These are phyloP conservation scores for Mucor piriformis DNA, from an alignment of 371 early-diverging fungal species.

Conservation along the genomic window DNA sequence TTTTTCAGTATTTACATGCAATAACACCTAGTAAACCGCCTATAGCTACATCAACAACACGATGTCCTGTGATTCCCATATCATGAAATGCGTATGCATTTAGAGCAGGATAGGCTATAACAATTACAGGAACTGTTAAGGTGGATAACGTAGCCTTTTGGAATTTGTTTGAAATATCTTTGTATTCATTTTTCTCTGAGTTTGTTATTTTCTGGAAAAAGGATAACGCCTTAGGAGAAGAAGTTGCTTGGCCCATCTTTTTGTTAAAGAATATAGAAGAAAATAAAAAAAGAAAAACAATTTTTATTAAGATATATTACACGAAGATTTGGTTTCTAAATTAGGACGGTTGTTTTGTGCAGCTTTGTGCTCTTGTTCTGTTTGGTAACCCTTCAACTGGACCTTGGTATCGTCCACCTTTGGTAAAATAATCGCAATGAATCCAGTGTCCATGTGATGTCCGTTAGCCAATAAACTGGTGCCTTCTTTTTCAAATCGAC, in stretches of 20 bases:
- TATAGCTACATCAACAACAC: conserved; percentile 46
- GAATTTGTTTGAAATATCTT: conserved; percentile 45
- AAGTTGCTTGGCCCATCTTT: conserved; percentile 51
- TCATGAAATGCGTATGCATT: conserved; percentile 49
- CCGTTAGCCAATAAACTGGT: conserved; percentile 16
- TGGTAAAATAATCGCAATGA: conserved; percentile 48
- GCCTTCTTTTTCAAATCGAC: conserved; percentile 30
- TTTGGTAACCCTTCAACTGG: conserved; percentile 27
- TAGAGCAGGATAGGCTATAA: conserved; percentile 51
- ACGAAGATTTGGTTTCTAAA: conserved; percentile 8
- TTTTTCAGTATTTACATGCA: conserved; percentile 14
- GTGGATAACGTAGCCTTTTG: conserved; percentile 47
- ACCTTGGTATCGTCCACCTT: conserved; percentile 29
- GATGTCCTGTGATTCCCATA: conserved; percentile 45
- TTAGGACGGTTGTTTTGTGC: conserved; percentile 4
- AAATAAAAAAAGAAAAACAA: background rate
- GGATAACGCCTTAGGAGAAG: conserved; percentile 25
- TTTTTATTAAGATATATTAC: conserved; percentile 1
- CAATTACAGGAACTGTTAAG: conserved; percentile 47
- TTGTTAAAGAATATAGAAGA: background rate
- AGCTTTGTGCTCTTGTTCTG: conserved; percentile 26
- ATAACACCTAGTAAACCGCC: conserved; percentile 51
- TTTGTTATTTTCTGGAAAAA: conserved; percentile 15
- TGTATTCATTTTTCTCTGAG: conserved; percentile 32
- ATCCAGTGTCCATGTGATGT: conserved; percentile 43